Conservation (phyloP, 768 basidiomycete species). For the Thelephora aurantiotincta region DNA sequence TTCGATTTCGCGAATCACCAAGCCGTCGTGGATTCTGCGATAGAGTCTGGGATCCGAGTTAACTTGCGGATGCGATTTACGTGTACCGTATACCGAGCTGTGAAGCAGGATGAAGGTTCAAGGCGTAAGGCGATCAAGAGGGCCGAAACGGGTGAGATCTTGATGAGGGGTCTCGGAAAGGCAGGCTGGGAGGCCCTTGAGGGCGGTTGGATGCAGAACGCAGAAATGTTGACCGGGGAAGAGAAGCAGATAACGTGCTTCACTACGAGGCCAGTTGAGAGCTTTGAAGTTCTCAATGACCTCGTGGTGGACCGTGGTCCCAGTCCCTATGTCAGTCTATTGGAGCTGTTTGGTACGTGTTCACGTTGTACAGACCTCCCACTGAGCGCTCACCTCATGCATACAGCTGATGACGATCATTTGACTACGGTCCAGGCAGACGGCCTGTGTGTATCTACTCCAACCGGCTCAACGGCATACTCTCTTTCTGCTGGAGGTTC, state of each 20-base stretch:
- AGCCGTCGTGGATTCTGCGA: constrained; percentile 71
- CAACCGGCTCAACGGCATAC: constrained; percentile 97
- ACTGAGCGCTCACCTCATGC: constrained; percentile 5
- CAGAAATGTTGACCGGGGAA: constrained; percentile 37
- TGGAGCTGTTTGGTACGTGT: constrained; percentile 87
- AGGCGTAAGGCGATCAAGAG: constrained; percentile 77
- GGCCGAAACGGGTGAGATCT: constrained; percentile 88
- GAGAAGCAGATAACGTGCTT: constrained; percentile 99
- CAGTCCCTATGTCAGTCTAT: constrained; percentile 89
- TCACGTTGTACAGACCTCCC: not conserved
- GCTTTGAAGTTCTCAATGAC: constrained; percentile 93
- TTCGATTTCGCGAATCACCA: constrained; percentile 87
- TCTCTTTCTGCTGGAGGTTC: constrained; percentile 97
- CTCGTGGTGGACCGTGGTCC: constrained; percentile 96
- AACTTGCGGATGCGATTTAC: constrained; percentile 99
- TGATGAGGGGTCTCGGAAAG: constrained; percentile 86
- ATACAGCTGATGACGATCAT: constrained; percentile 90
- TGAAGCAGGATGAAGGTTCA: constrained; percentile 53
- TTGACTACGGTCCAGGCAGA: constrained; percentile 99
- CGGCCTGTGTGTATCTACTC: constrained; percentile 86
- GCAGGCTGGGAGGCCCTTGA: constrained; percentile 96
- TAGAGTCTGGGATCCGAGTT: constrained; percentile 90
- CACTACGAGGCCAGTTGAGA: constrained; percentile 86
- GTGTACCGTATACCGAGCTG: constrained; percentile 92
- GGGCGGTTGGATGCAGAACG: constrained; percentile 40